Evolutionary conservation across 2,329 filamentous ascomycete species (phyloP).

Genomic region (Apiospora pterosperma): DNA sequence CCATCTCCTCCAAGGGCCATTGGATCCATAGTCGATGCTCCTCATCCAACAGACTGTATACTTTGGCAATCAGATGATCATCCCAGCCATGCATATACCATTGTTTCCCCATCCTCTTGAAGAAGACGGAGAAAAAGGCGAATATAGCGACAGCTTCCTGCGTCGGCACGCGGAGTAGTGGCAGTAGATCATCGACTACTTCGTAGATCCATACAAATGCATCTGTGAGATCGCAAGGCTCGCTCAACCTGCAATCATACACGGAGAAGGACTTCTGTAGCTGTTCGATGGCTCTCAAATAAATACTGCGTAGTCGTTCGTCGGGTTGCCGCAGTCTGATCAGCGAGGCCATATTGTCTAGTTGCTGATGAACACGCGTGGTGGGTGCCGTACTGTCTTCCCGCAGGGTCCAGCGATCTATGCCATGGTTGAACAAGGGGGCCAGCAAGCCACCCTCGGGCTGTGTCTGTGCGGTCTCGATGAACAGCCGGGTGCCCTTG

Average conservation of each 20-base stretch:
- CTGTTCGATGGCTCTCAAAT: slow-evolving; percentile 9
- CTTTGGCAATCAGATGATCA: slow-evolving; percentile 12
- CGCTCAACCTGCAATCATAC: not conserved
- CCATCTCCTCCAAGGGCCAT: slow-evolving; percentile 16
- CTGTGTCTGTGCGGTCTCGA: not conserved
- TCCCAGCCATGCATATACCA: slow-evolving; percentile 18
- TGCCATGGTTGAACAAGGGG: slow-evolving; percentile 10
- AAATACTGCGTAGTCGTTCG: not conserved
- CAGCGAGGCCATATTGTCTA: not conserved
- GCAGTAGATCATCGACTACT: slow-evolving; percentile 22
- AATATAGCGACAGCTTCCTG: slow-evolving; percentile 31
- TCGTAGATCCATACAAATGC: slow-evolving; percentile 29
- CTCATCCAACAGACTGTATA: slow-evolving; percentile 13
- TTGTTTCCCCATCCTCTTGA: slow-evolving; percentile 10
- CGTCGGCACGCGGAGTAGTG: slow-evolving; percentile 18
- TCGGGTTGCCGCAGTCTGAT: slow-evolving; percentile 2
- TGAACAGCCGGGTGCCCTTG: slow-evolving; percentile 12
- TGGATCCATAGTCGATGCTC: slow-evolving; percentile 14
- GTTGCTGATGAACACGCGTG: not conserved
- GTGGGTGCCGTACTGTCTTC: not conserved
- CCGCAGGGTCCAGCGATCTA: slow-evolving; percentile 1
- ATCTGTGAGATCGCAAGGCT: slow-evolving; percentile 15
- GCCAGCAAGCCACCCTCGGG: slow-evolving; percentile 3
- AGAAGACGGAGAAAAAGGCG: slow-evolving; percentile 14
- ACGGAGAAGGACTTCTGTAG: slow-evolving; percentile 10